Conservation (phyloP, 257 asterid genomes). For the Ilex asprella region DNA sequence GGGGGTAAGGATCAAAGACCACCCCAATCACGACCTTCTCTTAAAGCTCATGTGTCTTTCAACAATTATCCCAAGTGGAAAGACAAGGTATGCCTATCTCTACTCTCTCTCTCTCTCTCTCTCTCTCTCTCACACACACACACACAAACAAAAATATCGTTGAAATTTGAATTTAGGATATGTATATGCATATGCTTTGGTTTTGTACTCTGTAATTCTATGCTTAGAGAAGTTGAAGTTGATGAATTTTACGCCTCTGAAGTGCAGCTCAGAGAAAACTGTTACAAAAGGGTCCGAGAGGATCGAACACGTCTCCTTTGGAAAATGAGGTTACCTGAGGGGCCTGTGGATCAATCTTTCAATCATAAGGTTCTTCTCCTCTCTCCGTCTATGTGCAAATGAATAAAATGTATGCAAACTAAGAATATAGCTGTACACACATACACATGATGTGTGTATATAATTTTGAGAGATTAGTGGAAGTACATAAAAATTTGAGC, state of each 20-base stretch:
- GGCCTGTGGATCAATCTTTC: conserved; percentile 21
- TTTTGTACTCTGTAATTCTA: not conserved
- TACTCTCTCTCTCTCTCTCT: too few species aligned
- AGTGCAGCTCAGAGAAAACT: conserved; percentile 79
- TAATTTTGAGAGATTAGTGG: not conserved
- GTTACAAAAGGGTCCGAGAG: conserved; percentile 73
- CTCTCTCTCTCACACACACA: too few species aligned
- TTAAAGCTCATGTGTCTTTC: conserved; percentile 39
- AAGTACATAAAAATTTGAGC: too few species aligned
- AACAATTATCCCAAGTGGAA: conserved; percentile 68
- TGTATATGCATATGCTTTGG: not conserved
- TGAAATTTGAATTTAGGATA: not conserved
- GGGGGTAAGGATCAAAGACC: conserved; percentile 31
- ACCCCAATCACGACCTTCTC: conserved; percentile 31
- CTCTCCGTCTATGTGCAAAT: too few species aligned
- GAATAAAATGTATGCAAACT: too few species aligned
- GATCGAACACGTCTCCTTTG: conserved; percentile 79
- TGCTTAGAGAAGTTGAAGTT: conserved; percentile 2
- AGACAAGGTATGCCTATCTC: conserved; percentile 42
- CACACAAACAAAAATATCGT: too few species aligned
- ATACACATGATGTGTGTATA: not conserved
- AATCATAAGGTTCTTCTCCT: conserved; percentile 28
- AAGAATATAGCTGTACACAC: too few species aligned
- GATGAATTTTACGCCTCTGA: not conserved
- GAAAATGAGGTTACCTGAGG: conserved; percentile 52